phyloP scores from a whole-genome alignment of 352 stramenopile species.

The Albugo candida region DNA sequence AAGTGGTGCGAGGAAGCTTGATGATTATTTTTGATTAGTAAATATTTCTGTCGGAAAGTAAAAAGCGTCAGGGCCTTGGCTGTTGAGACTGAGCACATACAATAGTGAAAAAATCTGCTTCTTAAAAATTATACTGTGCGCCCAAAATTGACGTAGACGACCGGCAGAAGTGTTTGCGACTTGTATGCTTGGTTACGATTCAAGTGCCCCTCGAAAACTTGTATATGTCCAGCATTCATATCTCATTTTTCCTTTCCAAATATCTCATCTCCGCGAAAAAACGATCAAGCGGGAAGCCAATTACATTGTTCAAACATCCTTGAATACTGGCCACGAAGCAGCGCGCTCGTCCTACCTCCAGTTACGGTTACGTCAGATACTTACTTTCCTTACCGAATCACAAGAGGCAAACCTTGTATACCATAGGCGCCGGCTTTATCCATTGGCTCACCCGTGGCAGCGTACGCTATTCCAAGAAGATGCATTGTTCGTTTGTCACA shows the following conservation, averaged over 20 bases:
- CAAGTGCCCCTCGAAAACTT: too few species aligned
- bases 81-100: too few species aligned
- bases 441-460: conserved; percentile 79
- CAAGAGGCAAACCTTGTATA: conserved; percentile 38
- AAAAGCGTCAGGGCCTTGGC: too few species aligned
- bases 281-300: conserved; percentile 71
- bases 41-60: too few species aligned
- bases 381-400: not conserved
- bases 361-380: not conserved
- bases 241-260: conserved; percentile 2
- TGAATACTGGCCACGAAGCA: conserved; percentile 62
- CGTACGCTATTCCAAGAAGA: conserved; percentile 32
- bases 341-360: conserved; percentile 20
- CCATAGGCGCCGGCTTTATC: conserved; percentile 85
- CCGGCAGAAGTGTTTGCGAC: too few species aligned
- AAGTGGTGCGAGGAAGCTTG: conserved; percentile 99
- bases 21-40: conserved; percentile 24
- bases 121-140: too few species aligned
- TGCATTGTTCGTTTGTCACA: too few species aligned
- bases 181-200: too few species aligned
- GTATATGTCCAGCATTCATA: too few species aligned
- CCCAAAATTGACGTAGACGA: too few species aligned
- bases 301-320: conserved; percentile 86
- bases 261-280: conserved; percentile 40
- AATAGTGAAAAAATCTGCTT: too few species aligned